Base-by-base conservation (phyloP, 352 stramenopile species). In the Phytophthora syringae region DNA sequence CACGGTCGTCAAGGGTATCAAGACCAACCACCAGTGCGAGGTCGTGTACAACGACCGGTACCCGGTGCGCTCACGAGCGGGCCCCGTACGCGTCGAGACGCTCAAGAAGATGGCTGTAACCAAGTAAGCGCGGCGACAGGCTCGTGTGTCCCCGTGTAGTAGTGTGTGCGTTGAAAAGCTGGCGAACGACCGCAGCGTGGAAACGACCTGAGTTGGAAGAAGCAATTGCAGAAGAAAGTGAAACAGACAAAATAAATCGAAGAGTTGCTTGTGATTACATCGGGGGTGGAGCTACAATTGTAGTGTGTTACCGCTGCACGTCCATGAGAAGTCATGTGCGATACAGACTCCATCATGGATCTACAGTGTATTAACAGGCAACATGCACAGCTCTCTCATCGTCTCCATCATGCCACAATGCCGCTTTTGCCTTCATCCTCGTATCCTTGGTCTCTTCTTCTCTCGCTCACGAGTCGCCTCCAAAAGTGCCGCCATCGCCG, bases 1-100 rank as follows among this genome's bases (percentile, higher is more conserved):
- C 39, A 77, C 80, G 49, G 44, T 92, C 18, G 74, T 72, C 70
- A 92, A 92, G 70, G 76, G 80, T 43, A 87, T 92, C 61, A 88
- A 82, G 75, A 90, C 81, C 32, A 90, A 79, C 67, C 87, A 87
- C 59, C 90, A 92, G 79, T 74, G 78, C 50, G 81, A 92, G 63
- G 66, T 92, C 47, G 67, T 86, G 81, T 92, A 87, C 69, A 69
- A 77, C 66, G 81, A 89, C 22, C 80, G 80, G 55, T 90, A 68
- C 63, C 60, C 78, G 5, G 65, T 92, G 21, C 77, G 80, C 30
- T 89, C 83, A 49, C 74, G 77, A 37, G 77, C 66, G 9, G 83
- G 83, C 20, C 77, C 79, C 44, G 62, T 86, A 28, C 75, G 72
- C 49, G 82, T 89, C 43, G 83, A 92, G 67, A 88, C 80, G 43